A percentile compares a stretch with the other conserved stretches of the same genome.
Evolutionary conservation across 2,329 filamentous ascomycete genomes (phyloP).

Genomic region (Cladosporium sp.): DNA sequence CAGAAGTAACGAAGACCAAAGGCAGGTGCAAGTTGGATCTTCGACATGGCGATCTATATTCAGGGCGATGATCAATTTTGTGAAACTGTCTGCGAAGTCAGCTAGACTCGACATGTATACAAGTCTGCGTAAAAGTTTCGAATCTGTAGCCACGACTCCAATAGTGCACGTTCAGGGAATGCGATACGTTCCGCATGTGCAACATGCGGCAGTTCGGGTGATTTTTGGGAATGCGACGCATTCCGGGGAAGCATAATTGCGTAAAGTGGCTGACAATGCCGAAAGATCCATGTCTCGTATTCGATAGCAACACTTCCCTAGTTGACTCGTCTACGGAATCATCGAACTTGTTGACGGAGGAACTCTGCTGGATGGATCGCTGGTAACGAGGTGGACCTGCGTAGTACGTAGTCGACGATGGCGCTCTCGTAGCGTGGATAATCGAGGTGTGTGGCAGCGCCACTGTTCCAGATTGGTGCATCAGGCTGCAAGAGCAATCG

Average conservation of each 20-base stretch:
- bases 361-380: neutral
- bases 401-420: neutral
- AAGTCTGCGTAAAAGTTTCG: constrained; percentile 1
- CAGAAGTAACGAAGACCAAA: neutral
- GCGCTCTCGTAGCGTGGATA: neutral
- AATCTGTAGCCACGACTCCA: neutral
- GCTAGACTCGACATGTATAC: neutral
- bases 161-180: neutral
- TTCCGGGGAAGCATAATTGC: constrained; percentile 8
- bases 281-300: neutral
- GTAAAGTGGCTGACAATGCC: neutral
- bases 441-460: neutral
- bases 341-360: neutral
- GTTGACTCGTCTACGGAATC: neutral
- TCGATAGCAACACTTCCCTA: neutral
- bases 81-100: neutral
- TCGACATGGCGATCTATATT: constrained; percentile 1
- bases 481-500: neutral
- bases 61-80: neutral
- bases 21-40: neutral
- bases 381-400: neutral
- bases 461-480: neutral
- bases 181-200: constrained; percentile 1
- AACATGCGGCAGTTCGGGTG: neutral
- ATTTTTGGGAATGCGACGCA: too few relatives aligned